Conservation (phyloP, 257 asterid species). For the Forsythia viridissima region DNA sequence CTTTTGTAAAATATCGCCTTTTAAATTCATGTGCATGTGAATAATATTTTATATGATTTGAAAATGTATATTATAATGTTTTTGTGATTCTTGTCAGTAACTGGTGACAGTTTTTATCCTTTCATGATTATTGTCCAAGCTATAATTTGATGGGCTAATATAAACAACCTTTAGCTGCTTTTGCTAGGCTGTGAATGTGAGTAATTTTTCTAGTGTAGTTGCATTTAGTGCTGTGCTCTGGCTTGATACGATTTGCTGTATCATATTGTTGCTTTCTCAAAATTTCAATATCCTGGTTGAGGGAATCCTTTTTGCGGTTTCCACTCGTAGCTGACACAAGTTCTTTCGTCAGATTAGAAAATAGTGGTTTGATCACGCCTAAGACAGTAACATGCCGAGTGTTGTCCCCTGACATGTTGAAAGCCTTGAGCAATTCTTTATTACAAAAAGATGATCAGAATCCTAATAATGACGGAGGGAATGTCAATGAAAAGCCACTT, state of each 20-base stretch:
- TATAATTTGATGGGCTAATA: neutral
- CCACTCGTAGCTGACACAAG: conserved; percentile 20
- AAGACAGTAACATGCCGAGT: conserved; percentile 82
- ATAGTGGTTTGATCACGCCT: conserved; percentile 47
- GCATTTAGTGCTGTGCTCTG: conserved; percentile 3
- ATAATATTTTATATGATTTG: neutral
- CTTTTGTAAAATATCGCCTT: neutral
- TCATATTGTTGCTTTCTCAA: conserved; percentile 6
- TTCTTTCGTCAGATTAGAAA: conserved; percentile 45
- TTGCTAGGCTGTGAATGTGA: conserved; percentile 5
- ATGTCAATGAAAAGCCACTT: conserved; percentile 24
- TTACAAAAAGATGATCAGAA: conserved; percentile 39
- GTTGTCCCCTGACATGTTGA: conserved; percentile 60
- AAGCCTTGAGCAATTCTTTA: conserved; percentile 51
- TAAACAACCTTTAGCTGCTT: conserved; percentile 9
- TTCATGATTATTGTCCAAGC: conserved; percentile 5
- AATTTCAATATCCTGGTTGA: conserved; percentile 9
- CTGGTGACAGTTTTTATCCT: neutral
- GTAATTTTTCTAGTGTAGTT: neutral
- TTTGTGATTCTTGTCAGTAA: neutral
- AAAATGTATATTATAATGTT: neutral
- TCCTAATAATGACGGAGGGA: conserved; percentile 18
- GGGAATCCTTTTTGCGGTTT: conserved; percentile 9
- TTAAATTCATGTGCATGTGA: neutral
- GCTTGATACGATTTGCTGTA: neutral